These are phyloP conservation scores for Polytrichum commune DNA, from an alignment of 225 moss, liverwort and hornwort species.

Conservation along the genomic window DNA sequence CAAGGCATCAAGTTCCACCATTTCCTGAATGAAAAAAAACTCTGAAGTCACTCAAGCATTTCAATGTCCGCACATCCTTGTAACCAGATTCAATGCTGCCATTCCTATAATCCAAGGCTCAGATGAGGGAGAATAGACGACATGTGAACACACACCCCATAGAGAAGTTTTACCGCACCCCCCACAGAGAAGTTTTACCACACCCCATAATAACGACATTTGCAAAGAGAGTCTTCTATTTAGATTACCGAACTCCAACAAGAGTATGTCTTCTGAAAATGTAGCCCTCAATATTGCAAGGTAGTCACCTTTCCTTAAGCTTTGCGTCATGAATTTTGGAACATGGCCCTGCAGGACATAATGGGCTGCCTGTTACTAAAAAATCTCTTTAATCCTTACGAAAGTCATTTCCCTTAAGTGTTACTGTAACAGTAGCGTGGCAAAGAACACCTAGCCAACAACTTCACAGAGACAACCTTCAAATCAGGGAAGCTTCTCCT, in stretches of 20 bases:
- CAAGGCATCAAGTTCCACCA: constrained; percentile 1
- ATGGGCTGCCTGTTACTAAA: too few relatives aligned
- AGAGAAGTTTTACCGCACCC: not conserved
- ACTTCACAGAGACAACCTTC: too few relatives aligned
- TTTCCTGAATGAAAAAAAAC: not conserved
- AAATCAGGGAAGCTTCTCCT: too few relatives aligned
- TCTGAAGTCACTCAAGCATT: not conserved
- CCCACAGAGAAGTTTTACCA: not conserved
- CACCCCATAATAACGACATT: not conserved
- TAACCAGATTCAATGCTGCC: not conserved
- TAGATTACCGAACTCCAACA: constrained; percentile 43
- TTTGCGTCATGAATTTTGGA: constrained; percentile 86
- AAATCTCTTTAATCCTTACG: too few relatives aligned
- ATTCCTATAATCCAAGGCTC: not conserved
- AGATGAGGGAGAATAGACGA: not conserved
- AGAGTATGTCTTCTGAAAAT: constrained; percentile 51
- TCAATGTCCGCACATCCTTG: not conserved
- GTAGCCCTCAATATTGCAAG: constrained; percentile 74
- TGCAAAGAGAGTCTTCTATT: constrained; percentile 17
- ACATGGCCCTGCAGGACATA: constrained; percentile 60
- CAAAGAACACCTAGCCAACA: too few relatives aligned
- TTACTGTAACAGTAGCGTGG: too few relatives aligned
- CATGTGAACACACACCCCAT: not conserved
- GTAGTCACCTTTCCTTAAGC: constrained; percentile 99
- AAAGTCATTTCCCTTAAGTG: too few relatives aligned